Evolutionary conservation across 495 filamentous ascomycete genomes (phyloP).

Genomic region (Platismatia glauca): DNA sequence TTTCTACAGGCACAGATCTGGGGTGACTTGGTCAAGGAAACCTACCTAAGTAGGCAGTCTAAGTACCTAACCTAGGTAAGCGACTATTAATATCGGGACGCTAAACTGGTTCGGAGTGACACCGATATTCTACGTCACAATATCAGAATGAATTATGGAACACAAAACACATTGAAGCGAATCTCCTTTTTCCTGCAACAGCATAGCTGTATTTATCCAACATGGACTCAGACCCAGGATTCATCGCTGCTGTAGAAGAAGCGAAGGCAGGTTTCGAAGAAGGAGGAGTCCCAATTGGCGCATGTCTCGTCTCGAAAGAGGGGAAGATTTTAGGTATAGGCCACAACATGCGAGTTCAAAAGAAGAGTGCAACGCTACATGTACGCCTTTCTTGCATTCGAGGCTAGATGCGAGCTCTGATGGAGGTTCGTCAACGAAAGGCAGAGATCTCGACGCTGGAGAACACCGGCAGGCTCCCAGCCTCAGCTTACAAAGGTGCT

Average conservation of each 20-base stretch:
- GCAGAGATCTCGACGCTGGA: constrained; percentile 75
- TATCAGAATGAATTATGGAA: neutral
- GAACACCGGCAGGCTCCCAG: constrained; percentile 66
- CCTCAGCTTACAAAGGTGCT: constrained; percentile 57
- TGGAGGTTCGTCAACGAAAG: constrained; percentile 31
- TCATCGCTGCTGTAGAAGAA: constrained; percentile 64
- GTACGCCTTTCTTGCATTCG: constrained; percentile 38
- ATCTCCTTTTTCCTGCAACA: neutral
- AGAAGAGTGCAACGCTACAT: constrained; percentile 64
- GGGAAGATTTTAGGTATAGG: constrained; percentile 71
- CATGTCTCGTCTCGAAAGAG: constrained; percentile 58
- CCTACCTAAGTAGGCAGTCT: too few species aligned
- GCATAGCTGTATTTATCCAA: neutral
- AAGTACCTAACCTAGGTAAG: neutral
- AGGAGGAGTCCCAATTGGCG: constrained; percentile 78
- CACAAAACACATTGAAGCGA: neutral
- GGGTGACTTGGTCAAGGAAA: neutral
- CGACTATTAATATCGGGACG: neutral
- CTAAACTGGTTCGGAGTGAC: neutral
- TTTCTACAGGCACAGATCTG: neutral
- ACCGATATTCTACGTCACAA: neutral
- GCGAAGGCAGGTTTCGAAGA: constrained; percentile 58
- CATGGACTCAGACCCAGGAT: constrained; percentile 43
- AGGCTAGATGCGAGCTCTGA: neutral
- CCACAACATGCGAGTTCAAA: constrained; percentile 76